Evolutionary conservation across 1,284 basidiomycete species (phyloP), one percentile per base, ranked within the genome.

Genomic region (Mycena sp.): DNA sequence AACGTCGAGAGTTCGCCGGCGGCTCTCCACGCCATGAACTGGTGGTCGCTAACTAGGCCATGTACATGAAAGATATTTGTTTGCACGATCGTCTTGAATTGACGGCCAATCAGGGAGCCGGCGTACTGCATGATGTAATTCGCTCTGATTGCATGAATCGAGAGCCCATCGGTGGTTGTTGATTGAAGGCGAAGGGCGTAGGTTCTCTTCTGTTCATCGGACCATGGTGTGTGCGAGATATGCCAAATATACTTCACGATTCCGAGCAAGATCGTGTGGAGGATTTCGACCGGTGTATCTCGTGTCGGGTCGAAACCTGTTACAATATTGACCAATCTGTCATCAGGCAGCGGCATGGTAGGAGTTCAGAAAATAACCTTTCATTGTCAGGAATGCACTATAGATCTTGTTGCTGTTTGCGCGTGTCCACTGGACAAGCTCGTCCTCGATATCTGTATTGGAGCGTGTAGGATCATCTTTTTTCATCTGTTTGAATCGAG

Each of bases 231-330:
- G 46, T 63, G 62, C 7, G 71, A 9, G 14, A 35, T 14, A 35
- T 35, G 32, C 32, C 32, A 35, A 35, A 35, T 35, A 14, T 35
- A 35, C 61, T 80, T 81, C 19, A 72, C 71, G 19, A 66, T 57
- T 3, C 79, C 78, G 23, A 81, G 72, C 1, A 79, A 67, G 16
- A 69, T 58, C 6, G 77, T 79, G 58, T 81, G 78, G 2, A 81
- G 70, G n/a, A 76, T 70, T 52, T 81, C 78, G 12, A 70, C n/a
- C n/a, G n/a, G n/a, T 71, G 71, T 19, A 68, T 61, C 46, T 21
- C 63, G 60, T 3, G 46, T 37, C 14, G 71, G 71, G 6, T 68
- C 64, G 14, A 64, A 49, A 32, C 46, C 32, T 35, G 32, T 7
- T 9, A 35, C 14, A 35, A 35, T 9, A n/a, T n/a, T 35, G 14